Percentiles rank a stretch among this genome's conserved stretches.
Evolutionary conservation across 495 filamentous ascomycete species (phyloP).

Genomic region (Neurospora sp.): DNA sequence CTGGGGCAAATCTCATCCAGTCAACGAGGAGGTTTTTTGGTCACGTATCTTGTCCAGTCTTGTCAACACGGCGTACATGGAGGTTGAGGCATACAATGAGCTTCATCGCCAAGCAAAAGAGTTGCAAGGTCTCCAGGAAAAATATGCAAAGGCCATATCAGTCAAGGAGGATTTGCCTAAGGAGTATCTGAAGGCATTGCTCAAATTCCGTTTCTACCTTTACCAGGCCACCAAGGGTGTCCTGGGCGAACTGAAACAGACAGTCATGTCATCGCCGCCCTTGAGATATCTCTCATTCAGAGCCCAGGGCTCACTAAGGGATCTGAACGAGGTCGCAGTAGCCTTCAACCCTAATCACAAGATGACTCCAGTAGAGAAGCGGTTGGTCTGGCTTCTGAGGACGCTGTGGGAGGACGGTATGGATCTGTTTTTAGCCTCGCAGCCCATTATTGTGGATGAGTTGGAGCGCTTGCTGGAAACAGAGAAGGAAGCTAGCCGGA

Average conservation of each 20-base stretch:
- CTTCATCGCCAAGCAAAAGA: conserved; percentile 6
- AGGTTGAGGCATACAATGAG: conserved; percentile 9
- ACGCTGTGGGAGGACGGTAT: conserved; percentile 16
- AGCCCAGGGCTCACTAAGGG: not conserved
- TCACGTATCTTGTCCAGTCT: conserved; percentile 11
- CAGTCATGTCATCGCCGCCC: conserved; percentile 23
- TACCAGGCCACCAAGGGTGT: conserved; percentile 32
- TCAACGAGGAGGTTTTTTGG: conserved; percentile 1
- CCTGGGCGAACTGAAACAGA: conserved; percentile 10
- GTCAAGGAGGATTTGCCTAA: conserved; percentile 6
- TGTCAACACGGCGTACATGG: not conserved
- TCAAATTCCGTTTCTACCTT: conserved; percentile 7
- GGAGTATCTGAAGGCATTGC: not conserved
- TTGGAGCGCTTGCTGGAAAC: conserved; percentile 32
- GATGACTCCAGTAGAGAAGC: conserved; percentile 4
- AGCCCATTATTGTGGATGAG: conserved; percentile 31
- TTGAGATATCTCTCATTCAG: conserved; percentile 21
- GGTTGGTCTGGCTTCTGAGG: conserved; percentile 27
- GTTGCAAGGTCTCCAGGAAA: not conserved
- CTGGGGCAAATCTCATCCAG: conserved; percentile 19
- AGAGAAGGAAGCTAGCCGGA: conserved; percentile 20
- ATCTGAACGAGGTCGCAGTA: not conserved
- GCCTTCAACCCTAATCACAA: conserved; percentile 3
- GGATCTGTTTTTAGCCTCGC: conserved; percentile 17
- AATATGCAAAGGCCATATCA: not conserved